phyloP scores from a whole-genome alignment of 1,284 basidiomycete species.

The Schizophyllum amplum region DNA sequence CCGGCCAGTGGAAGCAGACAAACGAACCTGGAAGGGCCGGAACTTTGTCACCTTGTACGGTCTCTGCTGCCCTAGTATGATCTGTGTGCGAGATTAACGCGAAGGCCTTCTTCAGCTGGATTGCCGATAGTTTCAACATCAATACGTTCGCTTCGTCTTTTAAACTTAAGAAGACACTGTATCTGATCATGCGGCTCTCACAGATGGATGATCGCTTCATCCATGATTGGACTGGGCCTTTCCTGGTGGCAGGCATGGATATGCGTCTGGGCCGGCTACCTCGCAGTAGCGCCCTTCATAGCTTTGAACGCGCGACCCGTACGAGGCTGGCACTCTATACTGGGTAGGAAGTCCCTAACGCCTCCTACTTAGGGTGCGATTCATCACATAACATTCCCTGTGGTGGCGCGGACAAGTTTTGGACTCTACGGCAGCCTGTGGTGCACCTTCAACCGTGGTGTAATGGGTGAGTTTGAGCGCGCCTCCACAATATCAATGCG shows the following conservation, averaged over 20 bases:
- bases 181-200: constrained; percentile 6
- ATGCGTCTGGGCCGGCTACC: constrained; percentile 73
- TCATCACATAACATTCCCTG: constrained; percentile 78
- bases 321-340: neutral
- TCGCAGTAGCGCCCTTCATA: constrained; percentile 65
- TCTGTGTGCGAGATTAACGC: constrained; percentile 1
- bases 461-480: constrained; percentile 50
- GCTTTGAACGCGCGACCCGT: constrained; percentile 69
- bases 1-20: constrained; percentile 46
- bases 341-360: neutral
- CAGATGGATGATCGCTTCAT: constrained; percentile 70
- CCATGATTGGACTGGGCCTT: constrained; percentile 68
- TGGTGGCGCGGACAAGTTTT: constrained; percentile 70
- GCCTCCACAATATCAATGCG: neutral
- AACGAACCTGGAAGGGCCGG: constrained; percentile 51
- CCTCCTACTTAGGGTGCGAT: constrained; percentile 42
- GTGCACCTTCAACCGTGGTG: constrained; percentile 76
- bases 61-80: neutral
- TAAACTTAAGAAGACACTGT: neutral
- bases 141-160: constrained; percentile 50
- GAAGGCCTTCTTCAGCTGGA: constrained; percentile 44
- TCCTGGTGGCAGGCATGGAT: constrained; percentile 83
- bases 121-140: constrained; percentile 76
- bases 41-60: constrained; percentile 62
- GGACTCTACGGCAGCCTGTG: constrained; percentile 79